Evolutionary conservation across 2,329 filamentous ascomycete genomes (phyloP).

Genomic region (Thelonectria discophora): DNA sequence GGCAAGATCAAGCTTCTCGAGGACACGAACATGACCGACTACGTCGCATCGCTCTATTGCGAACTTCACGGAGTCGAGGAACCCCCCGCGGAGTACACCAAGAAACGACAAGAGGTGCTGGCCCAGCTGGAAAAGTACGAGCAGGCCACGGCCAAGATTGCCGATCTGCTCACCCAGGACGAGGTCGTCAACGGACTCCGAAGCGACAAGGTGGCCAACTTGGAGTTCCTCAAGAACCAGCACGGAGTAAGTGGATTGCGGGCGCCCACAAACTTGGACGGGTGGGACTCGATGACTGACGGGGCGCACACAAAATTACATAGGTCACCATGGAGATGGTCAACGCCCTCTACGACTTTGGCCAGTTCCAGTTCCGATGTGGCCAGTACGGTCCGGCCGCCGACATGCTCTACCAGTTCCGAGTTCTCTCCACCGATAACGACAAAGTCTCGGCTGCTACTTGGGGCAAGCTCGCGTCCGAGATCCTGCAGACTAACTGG

Average conservation of each 20-base stretch:
- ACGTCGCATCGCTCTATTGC: conserved; percentile 89
- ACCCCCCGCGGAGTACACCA: conserved; percentile 83
- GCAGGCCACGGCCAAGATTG: conserved; percentile 88
- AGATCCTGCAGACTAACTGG: conserved; percentile 96
- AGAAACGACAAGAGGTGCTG: conserved; percentile 90
- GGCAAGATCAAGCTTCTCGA: conserved; percentile 95
- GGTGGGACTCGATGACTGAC: conserved; percentile 31
- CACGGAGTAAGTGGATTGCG: conserved; percentile 73
- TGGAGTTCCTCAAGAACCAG: conserved; percentile 97
- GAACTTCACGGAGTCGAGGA: conserved; percentile 84
- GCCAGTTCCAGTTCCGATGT: conserved; percentile 97
- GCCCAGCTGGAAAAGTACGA: conserved; percentile 83
- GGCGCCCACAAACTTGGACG: conserved; percentile 8
- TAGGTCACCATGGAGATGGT: conserved; percentile 94
- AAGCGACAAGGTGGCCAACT: conserved; percentile 97
- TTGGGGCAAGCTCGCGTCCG: conserved; percentile 96
- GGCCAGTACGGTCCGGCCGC: conserved; percentile 91
- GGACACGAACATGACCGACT: conserved; percentile 99
- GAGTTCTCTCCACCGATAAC: conserved; percentile 96
- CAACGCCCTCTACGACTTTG: conserved; percentile 93
- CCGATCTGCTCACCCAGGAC: conserved; percentile 84
- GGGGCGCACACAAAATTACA: conserved; percentile 10
- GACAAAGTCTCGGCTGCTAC: conserved; percentile 96
- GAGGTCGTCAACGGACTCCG: conserved; percentile 90
- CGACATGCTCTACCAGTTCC: conserved; percentile 96